A percentile compares a stretch with the other conserved stretches of the same genome.
phyloP scores from a whole-genome alignment of 2,329 filamentous ascomycete species.

The Stenocarpella maydis region DNA sequence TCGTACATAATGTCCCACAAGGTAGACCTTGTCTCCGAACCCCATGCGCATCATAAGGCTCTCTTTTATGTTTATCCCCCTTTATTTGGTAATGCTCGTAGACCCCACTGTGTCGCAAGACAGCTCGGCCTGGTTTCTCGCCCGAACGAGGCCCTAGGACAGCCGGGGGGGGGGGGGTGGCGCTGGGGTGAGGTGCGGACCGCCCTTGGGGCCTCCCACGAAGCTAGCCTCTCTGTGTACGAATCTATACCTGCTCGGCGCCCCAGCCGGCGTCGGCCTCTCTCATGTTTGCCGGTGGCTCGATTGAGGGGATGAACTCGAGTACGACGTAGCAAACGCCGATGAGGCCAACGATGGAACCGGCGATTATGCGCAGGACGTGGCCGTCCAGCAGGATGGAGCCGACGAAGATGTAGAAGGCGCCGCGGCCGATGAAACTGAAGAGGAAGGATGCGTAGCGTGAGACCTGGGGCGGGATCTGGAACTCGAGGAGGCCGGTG shows the following conservation, averaged over 20 bases:
- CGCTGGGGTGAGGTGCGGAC: neutral
- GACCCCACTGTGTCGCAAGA: neutral
- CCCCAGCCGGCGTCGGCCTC: slow-evolving; percentile 80
- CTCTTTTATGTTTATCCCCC: neutral
- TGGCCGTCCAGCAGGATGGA: slow-evolving; percentile 78
- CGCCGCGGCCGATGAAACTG: slow-evolving; percentile 93
- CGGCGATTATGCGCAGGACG: slow-evolving; percentile 76
- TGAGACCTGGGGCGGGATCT: slow-evolving; percentile 90
- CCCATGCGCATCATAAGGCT: neutral
- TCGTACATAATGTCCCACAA: slow-evolving; percentile 10
- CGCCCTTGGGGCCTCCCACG: neutral
- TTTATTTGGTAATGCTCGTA: neutral
- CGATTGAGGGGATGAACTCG: slow-evolving; percentile 81
- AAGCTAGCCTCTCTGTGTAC: too few species aligned
- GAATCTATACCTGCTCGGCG: slow-evolving; percentile 74
- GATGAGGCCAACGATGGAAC: slow-evolving; percentile 77
- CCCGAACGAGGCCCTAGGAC: neutral
- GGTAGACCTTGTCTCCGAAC: neutral
- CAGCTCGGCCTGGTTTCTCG: neutral
- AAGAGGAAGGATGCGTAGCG: slow-evolving; percentile 98
- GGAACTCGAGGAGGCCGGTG: slow-evolving; percentile 70
- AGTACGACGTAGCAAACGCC: slow-evolving; percentile 81
- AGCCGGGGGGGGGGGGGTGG: neutral
- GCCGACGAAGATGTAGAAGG: slow-evolving; percentile 97
- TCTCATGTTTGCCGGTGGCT: slow-evolving; percentile 83